Conservation (phyloP, 305 asterid species). For the Fraxinus ornus region DNA sequence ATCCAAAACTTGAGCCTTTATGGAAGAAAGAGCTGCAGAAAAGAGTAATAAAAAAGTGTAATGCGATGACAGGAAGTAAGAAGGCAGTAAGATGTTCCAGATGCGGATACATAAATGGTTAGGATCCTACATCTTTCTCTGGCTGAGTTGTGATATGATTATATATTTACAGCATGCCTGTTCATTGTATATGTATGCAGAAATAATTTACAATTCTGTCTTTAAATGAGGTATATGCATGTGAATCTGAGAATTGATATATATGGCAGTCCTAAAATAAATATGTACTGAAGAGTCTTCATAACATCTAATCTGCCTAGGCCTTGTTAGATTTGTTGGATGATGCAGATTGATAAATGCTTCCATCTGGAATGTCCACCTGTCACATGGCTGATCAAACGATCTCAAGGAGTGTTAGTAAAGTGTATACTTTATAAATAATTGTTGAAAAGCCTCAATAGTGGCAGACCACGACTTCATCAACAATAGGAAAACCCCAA, state of each 20-base stretch:
- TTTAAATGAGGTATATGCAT: neutral
- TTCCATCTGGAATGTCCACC: neutral
- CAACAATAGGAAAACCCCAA: neutral
- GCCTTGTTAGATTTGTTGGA: neutral
- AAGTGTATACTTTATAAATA: neutral
- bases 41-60: conserved; percentile 62
- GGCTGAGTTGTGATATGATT: neutral
- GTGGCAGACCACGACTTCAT: neutral
- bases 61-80: conserved; percentile 49
- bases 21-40: conserved; percentile 54
- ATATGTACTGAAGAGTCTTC: neutral
- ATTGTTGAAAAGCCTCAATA: neutral
- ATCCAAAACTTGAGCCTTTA: conserved; percentile 59
- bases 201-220: neutral
- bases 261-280: neutral
- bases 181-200: neutral
- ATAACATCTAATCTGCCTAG: neutral
- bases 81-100: conserved; percentile 57
- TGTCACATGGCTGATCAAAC: neutral
- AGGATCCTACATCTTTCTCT: conserved; percentile 22
- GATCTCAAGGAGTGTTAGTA: neutral
- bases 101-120: conserved; percentile 79
- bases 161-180: neutral
- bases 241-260: neutral
- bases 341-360: neutral